phyloP scores from a whole-genome alignment of 805 yeast species.

The Yamadazyma ubonensis region DNA sequence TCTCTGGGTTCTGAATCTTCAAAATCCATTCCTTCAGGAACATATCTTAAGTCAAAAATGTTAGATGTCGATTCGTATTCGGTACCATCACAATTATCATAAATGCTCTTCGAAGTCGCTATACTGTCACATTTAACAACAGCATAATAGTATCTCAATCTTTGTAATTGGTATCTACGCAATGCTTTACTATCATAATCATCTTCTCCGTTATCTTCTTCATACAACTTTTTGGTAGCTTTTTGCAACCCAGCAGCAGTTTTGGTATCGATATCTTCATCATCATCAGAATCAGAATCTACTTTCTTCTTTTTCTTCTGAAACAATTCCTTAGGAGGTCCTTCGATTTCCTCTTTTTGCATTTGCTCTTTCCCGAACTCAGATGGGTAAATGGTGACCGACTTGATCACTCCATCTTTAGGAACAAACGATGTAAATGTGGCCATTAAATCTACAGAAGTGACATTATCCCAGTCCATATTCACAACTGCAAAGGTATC shows the following conservation, averaged over 20 bases:
- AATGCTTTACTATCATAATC: slow-evolving; percentile 84
- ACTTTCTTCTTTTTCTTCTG: slow-evolving; percentile 36
- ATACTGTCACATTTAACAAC: slow-evolving; percentile 79
- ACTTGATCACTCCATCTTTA: slow-evolving; percentile 61
- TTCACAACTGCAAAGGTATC: slow-evolving; percentile 85
- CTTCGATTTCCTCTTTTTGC: slow-evolving; percentile 85
- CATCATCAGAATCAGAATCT: slow-evolving; percentile 34
- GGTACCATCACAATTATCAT: slow-evolving; percentile 87
- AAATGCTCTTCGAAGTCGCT: slow-evolving; percentile 69
- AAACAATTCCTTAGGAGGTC: slow-evolving; percentile 88
- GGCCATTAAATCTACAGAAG: slow-evolving; percentile 83
- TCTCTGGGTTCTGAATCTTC: slow-evolving; percentile 73
- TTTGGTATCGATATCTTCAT: slow-evolving; percentile 41
- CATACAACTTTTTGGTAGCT: slow-evolving; percentile 69
- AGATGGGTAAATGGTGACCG: slow-evolving; percentile 78
- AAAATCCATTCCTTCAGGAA: slow-evolving; percentile 91
- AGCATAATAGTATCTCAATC: slow-evolving; percentile 91
- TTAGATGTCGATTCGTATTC: slow-evolving; percentile 96
- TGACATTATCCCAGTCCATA: slow-evolving; percentile 96
- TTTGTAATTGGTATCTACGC: slow-evolving; percentile 87
- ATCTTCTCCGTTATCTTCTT: slow-evolving; percentile 77
- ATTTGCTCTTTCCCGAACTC: slow-evolving; percentile 91
- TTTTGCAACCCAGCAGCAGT: slow-evolving; percentile 51
- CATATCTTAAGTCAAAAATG: slow-evolving; percentile 84
- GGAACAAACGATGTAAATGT: slow-evolving; percentile 87